phyloP scores from a whole-genome alignment of 1,284 basidiomycete genomes.

The Trametes sp. region DNA sequence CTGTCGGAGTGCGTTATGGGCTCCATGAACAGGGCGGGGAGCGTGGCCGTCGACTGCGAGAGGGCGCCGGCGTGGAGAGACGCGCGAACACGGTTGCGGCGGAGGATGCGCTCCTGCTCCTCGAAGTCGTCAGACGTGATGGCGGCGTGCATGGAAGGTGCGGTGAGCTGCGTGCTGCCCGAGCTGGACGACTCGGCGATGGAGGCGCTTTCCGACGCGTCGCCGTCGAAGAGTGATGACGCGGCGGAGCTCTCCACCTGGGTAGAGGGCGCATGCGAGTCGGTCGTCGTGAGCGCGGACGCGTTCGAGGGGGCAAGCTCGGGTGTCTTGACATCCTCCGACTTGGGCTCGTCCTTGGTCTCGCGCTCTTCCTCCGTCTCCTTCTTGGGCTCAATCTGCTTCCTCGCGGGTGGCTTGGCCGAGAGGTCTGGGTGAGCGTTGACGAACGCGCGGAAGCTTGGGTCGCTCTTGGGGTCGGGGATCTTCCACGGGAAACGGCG shows the following conservation, averaged over 20 bases:
- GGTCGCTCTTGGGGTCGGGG: slow-evolving; percentile 93
- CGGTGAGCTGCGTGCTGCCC: slow-evolving; percentile 32
- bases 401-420: slow-evolving; percentile 47
- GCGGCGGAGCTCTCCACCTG: slow-evolving; percentile 24
- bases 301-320: slow-evolving; percentile 14
- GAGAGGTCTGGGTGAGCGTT: slow-evolving; percentile 91
- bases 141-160: slow-evolving; percentile 29
- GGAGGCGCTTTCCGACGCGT: slow-evolving; percentile 20
- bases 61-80: slow-evolving; percentile 34
- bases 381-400: slow-evolving; percentile 27
- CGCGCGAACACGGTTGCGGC: slow-evolving; percentile 32
- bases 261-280: slow-evolving; percentile 26
- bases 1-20: slow-evolving; percentile 32
- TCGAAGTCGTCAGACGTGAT: slow-evolving; percentile 22
- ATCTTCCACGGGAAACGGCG: slow-evolving; percentile 99
- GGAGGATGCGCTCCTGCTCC: slow-evolving; percentile 27
- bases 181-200: slow-evolving; percentile 34
- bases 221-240: slow-evolving; percentile 23
- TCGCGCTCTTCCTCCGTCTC: slow-evolving; percentile 16
- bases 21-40: slow-evolving; percentile 42
- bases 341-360: slow-evolving; percentile 1
- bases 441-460: slow-evolving; percentile 92
- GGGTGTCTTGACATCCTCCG: slow-evolving; percentile 7
- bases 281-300: slow-evolving; percentile 19
- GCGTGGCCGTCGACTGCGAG: slow-evolving; percentile 44